phyloP scores from a whole-genome alignment of 2,329 filamentous ascomycete genomes.

The Scolecobasidium constrictum region DNA sequence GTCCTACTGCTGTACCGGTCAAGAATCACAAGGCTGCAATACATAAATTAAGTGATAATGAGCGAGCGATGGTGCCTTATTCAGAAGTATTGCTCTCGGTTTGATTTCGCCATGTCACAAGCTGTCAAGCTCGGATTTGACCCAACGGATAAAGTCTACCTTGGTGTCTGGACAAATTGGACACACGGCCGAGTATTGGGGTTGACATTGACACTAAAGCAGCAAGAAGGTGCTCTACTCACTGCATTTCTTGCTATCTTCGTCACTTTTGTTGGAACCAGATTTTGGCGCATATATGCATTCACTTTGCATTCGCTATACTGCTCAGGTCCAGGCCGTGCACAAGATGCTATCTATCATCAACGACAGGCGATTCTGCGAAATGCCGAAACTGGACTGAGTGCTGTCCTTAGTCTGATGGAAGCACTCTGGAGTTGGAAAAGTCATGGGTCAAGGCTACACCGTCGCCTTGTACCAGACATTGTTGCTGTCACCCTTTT shows the following conservation, averaged over 20 bases:
- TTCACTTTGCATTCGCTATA: slow-evolving; percentile 15
- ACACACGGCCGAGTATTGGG: slow-evolving; percentile 20
- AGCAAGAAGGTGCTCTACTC: slow-evolving; percentile 20
- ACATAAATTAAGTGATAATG: no score
- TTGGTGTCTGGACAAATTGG: slow-evolving; percentile 25
- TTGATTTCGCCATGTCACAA: no score
- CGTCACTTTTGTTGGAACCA: slow-evolving; percentile 15
- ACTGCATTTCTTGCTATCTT: slow-evolving; percentile 26
- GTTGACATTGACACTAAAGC: slow-evolving; percentile 21
- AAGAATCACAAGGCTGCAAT: no score
- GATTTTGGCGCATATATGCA: slow-evolving; percentile 15
- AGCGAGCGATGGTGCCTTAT: no score
- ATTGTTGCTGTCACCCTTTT: background rate
- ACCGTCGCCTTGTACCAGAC: background rate
- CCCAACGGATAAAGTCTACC: no score
- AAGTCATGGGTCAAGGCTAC: background rate
- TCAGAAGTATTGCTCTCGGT: no score
- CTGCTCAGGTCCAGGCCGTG: no score
- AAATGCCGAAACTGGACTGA: slow-evolving; percentile 6
- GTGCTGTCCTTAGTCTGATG: slow-evolving; percentile 3
- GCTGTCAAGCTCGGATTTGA: no score
- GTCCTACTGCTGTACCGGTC: no score
- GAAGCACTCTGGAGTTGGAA: background rate
- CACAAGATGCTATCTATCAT: slow-evolving; percentile 17
- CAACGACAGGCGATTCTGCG: slow-evolving; percentile 12